Evolutionary conservation across 495 filamentous ascomycete genomes (phyloP).

Genomic region (Zalerion maritima): DNA sequence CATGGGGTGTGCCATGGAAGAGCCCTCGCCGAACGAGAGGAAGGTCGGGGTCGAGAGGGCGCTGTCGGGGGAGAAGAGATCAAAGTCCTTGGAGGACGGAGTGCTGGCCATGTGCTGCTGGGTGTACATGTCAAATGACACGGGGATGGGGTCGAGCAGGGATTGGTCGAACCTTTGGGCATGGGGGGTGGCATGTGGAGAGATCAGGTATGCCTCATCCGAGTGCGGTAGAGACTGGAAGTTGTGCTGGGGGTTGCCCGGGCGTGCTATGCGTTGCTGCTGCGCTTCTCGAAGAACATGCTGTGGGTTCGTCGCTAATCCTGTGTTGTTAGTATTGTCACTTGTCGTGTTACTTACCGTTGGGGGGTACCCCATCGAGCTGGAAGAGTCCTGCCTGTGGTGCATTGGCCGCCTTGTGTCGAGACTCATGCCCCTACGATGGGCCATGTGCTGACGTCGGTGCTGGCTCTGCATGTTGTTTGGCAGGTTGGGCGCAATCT

Average conservation of each 20-base stretch:
- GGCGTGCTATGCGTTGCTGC: slow-evolving; percentile 55
- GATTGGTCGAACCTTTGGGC: slow-evolving; percentile 27
- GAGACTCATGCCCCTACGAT: slow-evolving; percentile 68
- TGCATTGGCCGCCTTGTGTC: slow-evolving; percentile 47
- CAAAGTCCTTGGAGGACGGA: slow-evolving; percentile 23
- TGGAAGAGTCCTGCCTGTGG: slow-evolving; percentile 37
- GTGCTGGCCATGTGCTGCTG: slow-evolving; percentile 12
- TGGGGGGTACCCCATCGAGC: too few species aligned
- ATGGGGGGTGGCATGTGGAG: slow-evolving; percentile 32
- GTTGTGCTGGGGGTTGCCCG: slow-evolving; percentile 33
- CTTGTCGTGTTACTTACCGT: slow-evolving; percentile 48
- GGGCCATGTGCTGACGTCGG: slow-evolving; percentile 32
- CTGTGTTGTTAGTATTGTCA: slow-evolving; percentile 45
- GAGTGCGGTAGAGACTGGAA: slow-evolving; percentile 8
- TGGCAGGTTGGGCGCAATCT: slow-evolving; percentile 44
- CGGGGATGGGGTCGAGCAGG: slow-evolving; percentile 15
- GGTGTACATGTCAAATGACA: slow-evolving; percentile 26
- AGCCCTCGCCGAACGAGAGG: slow-evolving; percentile 28
- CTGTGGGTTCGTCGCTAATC: slow-evolving; percentile 39
- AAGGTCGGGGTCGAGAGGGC: slow-evolving; percentile 31
- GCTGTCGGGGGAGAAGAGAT: slow-evolving; percentile 23
- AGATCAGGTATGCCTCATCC: slow-evolving; percentile 24
- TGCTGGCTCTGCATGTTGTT: slow-evolving; percentile 35
- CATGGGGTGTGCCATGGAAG: slow-evolving; percentile 17
- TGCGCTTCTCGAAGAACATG: slow-evolving; percentile 58